Evolutionary conservation across 306 rosid species (phyloP), one percentile per base, ranked within the genome.

Genomic region (Calophaca sinica): DNA sequence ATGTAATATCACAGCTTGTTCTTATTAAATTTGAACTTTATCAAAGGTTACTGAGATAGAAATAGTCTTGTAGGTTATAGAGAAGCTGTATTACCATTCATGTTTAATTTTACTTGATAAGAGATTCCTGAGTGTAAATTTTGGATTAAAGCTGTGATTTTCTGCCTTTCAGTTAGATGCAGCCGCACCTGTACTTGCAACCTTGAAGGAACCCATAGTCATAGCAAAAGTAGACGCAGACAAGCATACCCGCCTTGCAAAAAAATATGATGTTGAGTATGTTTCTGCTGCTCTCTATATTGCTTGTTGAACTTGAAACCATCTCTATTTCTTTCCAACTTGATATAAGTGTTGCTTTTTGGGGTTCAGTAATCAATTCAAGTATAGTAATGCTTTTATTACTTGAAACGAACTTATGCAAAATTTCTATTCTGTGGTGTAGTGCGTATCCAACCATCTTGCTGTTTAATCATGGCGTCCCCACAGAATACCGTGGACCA

Each of bases 221-320:
- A 85, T 94, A 59, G 97, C 96, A 3, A 94, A 92, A 87, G 85
- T 92, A 66, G 55, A 94, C 74, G 97, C 96, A 26, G 99, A 94
- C 85, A 94, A 94, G 86, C 88, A 72, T 76, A 81, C 88, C 13
- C 29, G 88, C 65, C 85, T 94, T 36, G 96, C 90, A 4, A 79
- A 39, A 38, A 96, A 92, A 92, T 77, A 82, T 31, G 91, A 89
- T 5, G 77, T 96, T 20, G 89, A 76, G 99, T 96, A 89, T 82
- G 94, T 70, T 80, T 50, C 41, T 68, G 62, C 26, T 5, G 41
- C 70, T 42, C 29, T 64, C 7, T 73, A 13, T 33, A 62, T 55
- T 68, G 33, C 74, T 33, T 36, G 20, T 61, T 77, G 20, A 26
- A 48, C 12, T 41, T 41, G 11, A 7, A 42, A 53, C 60, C 9